Evolutionary conservation across 1,139 yeast species (phyloP), one percentile per base, ranked within the genome.

Genomic region (Scheffersomyces insectosa): DNA sequence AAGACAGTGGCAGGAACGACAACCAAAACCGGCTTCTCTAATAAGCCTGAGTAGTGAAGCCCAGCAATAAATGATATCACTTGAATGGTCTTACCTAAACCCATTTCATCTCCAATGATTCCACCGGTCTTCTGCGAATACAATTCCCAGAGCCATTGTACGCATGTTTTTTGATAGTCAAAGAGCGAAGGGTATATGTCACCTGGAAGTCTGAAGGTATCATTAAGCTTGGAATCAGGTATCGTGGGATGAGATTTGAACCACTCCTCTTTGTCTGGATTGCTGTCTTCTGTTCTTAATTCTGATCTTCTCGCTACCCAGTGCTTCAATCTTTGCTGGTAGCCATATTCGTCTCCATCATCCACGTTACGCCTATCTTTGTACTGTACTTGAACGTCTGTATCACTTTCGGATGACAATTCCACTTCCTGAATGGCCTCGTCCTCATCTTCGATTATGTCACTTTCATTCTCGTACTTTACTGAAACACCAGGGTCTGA

Each of bases 1-100:
- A 93, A 72, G 0, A 93, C 97, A 0, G 99, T 93, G 0, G 99
- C 98, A 0, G 99, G 99, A 46, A 97, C 96, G 0, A 93, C 97
- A 34, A 93, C 77, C 31, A 93, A 60, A 0, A 87, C 85, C 0
- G 99, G 99, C 38, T 85, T 86, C 16, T 80, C 77, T 4, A 93
- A 66, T 42, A 80, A 68, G 0, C 85, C 84, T 13, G 96, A 87
- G 59, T 90, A 88, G 57, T 90, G 96, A 33, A 93, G 69, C 0
- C 96, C 95, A 0, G 98, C 97, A 8, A 93, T 59, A 61, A 93
- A 93, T 0, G 97, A 82, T 34, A 89, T 89, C 7, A 93, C 79
- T 61, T 93, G 99, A 43, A 93, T 86, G 0, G 99, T 93, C 59
- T 93, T 93, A 2, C 99, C 99, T 12, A 93, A 66, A 0, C 99